Evolutionary conservation across 345 rosid genomes (phyloP), one percentile per base, ranked within the genome.

Genomic region (Eutrema heterophyllum): DNA sequence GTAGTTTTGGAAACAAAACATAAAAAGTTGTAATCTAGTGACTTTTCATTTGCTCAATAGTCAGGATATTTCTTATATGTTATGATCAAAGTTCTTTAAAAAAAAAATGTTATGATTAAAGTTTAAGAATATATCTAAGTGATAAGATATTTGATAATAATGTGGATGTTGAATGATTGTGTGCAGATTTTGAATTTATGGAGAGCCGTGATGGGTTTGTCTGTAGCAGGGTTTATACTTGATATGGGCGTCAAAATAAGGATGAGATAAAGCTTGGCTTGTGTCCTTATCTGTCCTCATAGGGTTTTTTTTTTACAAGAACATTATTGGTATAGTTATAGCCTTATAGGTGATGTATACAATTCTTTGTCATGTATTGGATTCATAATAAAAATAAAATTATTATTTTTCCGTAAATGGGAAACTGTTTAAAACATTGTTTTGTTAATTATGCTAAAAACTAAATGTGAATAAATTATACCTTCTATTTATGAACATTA

Each of bases 101-200:
- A n/a, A n/a, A n/a, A n/a, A n/a, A n/a, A 55, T 43, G 29, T 30
- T 15, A 67, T 59, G 13, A 50, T 57, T 56, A 48, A 46, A 21
- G 14, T 64, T 39, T 1, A 13, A 13, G 14, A 48, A 46, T 12
- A 15, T 39, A 7, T 18, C 4, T 0, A 56, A 9, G 60, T 39
- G 54, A 67, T 32, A 59, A 67, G 27, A 45, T n/a, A 51, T n/a
- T 16, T 81, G 61, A 78, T 75, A 3, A 27, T 15, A 44, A 13
- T 44, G 58, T 69, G 64, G 68, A 41, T 61, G 56, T 72, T 15
- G 44, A 48, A 51, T 58, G 18, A 38, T 76, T 46, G 70, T 80
- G 81, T 80, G 81, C 91, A 85, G 91, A 73, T 44, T 43, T 72
- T 57, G 45, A 74, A 82, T 14, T 32, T 72, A 53, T 76, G 79